Base-by-base conservation (phyloP, 768 basidiomycete species). In the Paxillus involutus region DNA sequence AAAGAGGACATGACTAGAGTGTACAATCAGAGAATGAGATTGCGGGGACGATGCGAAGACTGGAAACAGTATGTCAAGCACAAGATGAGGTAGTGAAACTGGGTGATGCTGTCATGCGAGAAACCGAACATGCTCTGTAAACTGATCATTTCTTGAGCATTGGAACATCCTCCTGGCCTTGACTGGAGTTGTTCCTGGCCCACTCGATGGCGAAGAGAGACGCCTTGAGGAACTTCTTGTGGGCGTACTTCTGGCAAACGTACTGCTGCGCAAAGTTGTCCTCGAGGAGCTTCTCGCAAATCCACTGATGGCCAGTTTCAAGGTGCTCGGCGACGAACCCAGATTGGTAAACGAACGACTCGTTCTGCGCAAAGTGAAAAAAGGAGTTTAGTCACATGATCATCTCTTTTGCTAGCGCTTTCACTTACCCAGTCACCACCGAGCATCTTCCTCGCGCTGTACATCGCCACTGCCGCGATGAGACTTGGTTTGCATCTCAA, bases 161-260 rank as follows among this genome's bases (percentile, higher is more conserved):
- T 59, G 63, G 58, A 36, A 52, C 52, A 42, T 62, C 68, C 49
- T 69, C 66, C 60, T 46, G 67, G 63, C 72, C 71, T 52, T 64
- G 75, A 48, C 64, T 68, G 62, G 75, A 60, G 66, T 84, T 78
- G 39, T 68, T 72, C 61, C 76, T 81, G 42, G 88, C 87, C 86
- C 86, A 89, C 52, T 88, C 81, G 64, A 89, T 78, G 41, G 89
- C 89, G 64, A 85, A 91, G 37, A 81, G 70, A 17, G 88, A 86
- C 30, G 89, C 96, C 73, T 96, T 93, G 69, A 98, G 84, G 82
- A 97, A 98, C 73, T 94, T 95, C 85, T 95, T 97, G 80, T 91
- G 83, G 43, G 93, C 85, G 72, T 98, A 99, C 77, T 99, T 98
- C 79, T 89, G 89, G 83, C 85, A 95, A 37, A 94, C 88, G 72